A percentile compares a stretch with the other conserved stretches of the same genome.
Evolutionary conservation across 2,329 filamentous ascomycete genomes (phyloP).

Genomic region (Verruconis gallopava): DNA sequence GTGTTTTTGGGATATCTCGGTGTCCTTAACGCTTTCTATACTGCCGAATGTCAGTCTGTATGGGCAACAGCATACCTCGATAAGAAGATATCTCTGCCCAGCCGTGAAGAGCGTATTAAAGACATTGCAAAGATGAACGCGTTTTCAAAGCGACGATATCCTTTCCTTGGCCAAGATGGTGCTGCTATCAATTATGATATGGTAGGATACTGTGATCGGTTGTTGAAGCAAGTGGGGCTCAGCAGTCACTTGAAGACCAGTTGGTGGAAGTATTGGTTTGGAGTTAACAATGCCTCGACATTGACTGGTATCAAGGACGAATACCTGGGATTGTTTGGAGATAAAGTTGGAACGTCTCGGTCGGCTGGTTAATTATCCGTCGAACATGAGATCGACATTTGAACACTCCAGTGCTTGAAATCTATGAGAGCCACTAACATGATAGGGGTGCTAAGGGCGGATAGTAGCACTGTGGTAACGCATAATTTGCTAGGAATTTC

Average conservation of each 20-base stretch:
- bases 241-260: not conserved
- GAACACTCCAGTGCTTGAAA: too few relatives aligned
- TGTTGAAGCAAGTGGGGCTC: not conserved
- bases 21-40: not conserved
- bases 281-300: not conserved
- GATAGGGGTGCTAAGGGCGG: too few relatives aligned
- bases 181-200: not conserved
- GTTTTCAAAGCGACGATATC: not conserved
- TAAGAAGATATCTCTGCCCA: slow-evolving; percentile 20
- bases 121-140: not conserved
- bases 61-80: not conserved
- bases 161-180: not conserved
- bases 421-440: too few relatives aligned
- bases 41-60: not conserved
- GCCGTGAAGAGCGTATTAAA: not conserved
- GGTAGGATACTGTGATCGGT: not conserved
- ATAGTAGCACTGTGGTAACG: too few relatives aligned
- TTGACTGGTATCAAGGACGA: not conserved
- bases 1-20: not conserved
- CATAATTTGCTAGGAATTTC: too few relatives aligned
- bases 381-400: too few relatives aligned
- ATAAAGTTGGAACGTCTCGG: too few relatives aligned
- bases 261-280: not conserved
- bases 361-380: too few relatives aligned
- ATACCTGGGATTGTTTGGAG: not conserved